Conservation (phyloP, 129 eudicot species). For the Pittosporum tobira region DNA sequence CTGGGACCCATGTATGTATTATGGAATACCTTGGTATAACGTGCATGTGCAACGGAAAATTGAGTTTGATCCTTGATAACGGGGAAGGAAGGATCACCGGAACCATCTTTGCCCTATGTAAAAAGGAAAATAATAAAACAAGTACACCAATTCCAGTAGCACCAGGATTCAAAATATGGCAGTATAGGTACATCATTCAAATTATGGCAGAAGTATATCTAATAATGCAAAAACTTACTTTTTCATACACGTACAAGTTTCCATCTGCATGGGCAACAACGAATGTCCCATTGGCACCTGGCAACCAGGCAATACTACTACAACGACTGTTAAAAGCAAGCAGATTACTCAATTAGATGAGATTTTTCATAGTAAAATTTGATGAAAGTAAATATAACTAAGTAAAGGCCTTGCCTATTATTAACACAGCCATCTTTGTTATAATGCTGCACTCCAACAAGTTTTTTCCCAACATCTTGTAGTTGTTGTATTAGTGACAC, state of each 20-base stretch:
- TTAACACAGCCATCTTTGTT: slow-evolving; percentile 92
- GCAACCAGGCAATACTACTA: slow-evolving; percentile 87
- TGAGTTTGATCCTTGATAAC: slow-evolving; percentile 68
- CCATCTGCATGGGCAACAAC: slow-evolving; percentile 91
- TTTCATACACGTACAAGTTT: slow-evolving; percentile 84
- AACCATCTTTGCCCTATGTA: slow-evolving; percentile 77
- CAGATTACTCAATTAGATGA: slow-evolving; percentile 19
- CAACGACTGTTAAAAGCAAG: slow-evolving; percentile 62
- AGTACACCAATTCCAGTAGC: slow-evolving; percentile 10
- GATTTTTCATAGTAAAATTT: background rate
- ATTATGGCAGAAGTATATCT: slow-evolving; percentile 11
- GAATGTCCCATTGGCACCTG: slow-evolving; percentile 79
- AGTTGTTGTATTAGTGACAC: slow-evolving; percentile 86
- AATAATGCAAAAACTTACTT: slow-evolving; percentile 41
- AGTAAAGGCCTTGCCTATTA: slow-evolving; percentile 55
- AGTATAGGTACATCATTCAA: no score
- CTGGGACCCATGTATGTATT: background rate
- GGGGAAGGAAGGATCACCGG: slow-evolving; percentile 76
- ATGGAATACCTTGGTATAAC: slow-evolving; percentile 71
- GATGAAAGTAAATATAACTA: slow-evolving; percentile 9
- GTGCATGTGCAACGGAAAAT: slow-evolving; percentile 84
- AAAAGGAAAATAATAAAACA: background rate
- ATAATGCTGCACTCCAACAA: slow-evolving; percentile 92
- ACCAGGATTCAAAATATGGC: slow-evolving; percentile 5
- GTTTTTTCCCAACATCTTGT: slow-evolving; percentile 93